Evolutionary conservation across 352 stramenopile genomes (phyloP).

Genomic region (Globisporangium viniferum): DNA sequence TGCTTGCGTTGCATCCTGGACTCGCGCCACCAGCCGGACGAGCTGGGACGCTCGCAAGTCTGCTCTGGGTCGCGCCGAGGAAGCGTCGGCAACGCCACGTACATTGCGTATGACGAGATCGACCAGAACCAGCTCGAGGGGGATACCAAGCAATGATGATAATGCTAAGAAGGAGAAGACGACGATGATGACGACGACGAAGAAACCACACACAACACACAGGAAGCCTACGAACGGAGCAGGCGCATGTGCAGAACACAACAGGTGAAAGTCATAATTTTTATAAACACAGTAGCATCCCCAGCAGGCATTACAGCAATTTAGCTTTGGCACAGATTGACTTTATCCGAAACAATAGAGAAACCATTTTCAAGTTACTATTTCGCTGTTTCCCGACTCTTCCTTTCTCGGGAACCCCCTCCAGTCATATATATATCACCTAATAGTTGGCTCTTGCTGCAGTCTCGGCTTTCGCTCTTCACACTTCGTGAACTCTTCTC

Average conservation of each 20-base stretch:
- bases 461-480: no score
- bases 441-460: no score
- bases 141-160: not conserved
- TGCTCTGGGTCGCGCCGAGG: slow-evolving; percentile 18
- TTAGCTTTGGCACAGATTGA: not conserved
- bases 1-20: slow-evolving; percentile 77
- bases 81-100: slow-evolving; percentile 59
- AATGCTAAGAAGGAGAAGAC: not conserved
- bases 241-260: not conserved
- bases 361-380: slow-evolving; percentile 1
- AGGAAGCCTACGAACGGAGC: slow-evolving; percentile 12
- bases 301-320: not conserved
- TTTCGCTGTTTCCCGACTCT: no score
- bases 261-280: not conserved
- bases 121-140: slow-evolving; percentile 7
- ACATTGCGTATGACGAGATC: slow-evolving; percentile 64
- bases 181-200: not conserved
- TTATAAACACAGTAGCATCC: not conserved
- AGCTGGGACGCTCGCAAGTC: slow-evolving; percentile 33
- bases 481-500: no score
- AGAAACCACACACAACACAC: not conserved
- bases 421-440: no score
- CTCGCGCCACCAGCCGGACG: slow-evolving; percentile 61
- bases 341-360: slow-evolving; percentile 1
- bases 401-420: no score